Conservation (phyloP, 352 stramenopile species). For the Lagenidium sp. region DNA sequence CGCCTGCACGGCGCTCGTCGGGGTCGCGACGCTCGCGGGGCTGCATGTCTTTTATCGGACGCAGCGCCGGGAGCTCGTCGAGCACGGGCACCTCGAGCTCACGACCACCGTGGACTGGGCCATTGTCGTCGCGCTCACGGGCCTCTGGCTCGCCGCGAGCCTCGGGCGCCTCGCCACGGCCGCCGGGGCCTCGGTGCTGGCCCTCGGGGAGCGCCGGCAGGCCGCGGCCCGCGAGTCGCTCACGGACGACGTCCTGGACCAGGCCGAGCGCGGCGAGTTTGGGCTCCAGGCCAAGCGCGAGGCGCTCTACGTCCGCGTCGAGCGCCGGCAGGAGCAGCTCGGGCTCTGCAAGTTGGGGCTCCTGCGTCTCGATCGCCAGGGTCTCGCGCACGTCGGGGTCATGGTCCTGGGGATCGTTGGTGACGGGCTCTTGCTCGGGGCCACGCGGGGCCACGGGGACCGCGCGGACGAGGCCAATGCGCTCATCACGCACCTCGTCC, state of each 20-base stretch:
- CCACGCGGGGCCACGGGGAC: no score
- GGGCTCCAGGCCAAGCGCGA: conserved; percentile 56
- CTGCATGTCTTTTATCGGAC: conserved; percentile 56
- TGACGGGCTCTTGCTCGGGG: conserved; percentile 2
- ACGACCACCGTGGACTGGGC: conserved; percentile 30
- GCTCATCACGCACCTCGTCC: conserved; percentile 28
- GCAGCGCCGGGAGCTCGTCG: conserved; percentile 29
- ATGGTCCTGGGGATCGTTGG: conserved; percentile 38
- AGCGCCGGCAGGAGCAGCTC: conserved; percentile 43
- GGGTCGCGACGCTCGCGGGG: conserved; percentile 22
- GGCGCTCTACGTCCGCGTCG: conserved; percentile 38
- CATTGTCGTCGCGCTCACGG: conserved; percentile 23
- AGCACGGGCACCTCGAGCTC: conserved; percentile 10
- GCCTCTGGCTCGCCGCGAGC: conserved; percentile 36
- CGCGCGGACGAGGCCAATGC: conserved; percentile 15
- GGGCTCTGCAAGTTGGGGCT: conserved; percentile 45
- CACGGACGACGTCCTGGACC: conserved; percentile 35
- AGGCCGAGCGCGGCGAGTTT: conserved; percentile 57
- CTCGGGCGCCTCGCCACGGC: conserved; percentile 25
- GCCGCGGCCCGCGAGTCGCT: conserved; percentile 27
- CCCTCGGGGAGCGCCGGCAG: conserved; percentile 20
- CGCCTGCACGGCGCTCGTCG: conserved; percentile 27
- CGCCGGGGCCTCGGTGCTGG: conserved; percentile 26
- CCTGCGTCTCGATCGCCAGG: conserved; percentile 37
- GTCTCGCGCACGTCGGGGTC: conserved; percentile 22